A percentile compares a stretch with the other conserved stretches of the same genome.
Conservation (phyloP, 2,329 filamentous ascomycete species). For the Calonectria hawksworthii region DNA sequence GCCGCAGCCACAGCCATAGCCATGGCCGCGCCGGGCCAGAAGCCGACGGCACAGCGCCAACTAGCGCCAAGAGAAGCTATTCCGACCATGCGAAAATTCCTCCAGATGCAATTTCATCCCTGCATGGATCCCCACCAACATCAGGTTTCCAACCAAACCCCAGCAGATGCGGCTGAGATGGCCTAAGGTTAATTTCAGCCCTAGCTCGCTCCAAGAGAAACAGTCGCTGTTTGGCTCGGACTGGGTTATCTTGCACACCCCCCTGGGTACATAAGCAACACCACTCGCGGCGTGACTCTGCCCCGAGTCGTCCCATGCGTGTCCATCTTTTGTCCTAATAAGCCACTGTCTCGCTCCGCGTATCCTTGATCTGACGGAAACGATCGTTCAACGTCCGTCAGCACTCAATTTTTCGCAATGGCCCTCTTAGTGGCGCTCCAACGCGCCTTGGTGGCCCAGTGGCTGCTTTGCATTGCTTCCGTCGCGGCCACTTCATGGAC, state of each 20-base stretch:
- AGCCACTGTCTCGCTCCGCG: background rate
- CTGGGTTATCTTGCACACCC: background rate
- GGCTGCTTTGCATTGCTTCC: constrained; percentile 13
- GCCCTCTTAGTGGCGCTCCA: background rate
- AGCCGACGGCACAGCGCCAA: background rate
- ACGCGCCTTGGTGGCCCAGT: constrained; percentile 7
- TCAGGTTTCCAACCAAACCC: constrained; percentile 1
- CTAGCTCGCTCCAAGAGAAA: constrained; percentile 12
- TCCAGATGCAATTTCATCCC: background rate
- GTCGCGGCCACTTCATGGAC: constrained; percentile 28
- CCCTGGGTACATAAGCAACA: constrained; percentile 17
- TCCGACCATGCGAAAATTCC: constrained; percentile 18
- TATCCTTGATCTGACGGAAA: background rate
- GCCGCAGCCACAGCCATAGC: background rate
- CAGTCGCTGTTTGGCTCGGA: background rate
- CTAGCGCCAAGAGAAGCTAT: background rate
- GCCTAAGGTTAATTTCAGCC: constrained; percentile 15
- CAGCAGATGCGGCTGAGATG: constrained; percentile 12
- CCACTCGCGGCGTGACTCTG: constrained; percentile 16
- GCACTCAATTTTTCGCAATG: background rate
- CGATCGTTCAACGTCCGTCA: background rate
- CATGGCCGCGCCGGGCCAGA: background rate
- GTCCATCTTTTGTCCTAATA: background rate
- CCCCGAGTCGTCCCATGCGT: background rate
- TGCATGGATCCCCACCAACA: constrained; percentile 10